phyloP scores from a whole-genome alignment of 768 basidiomycete genomes.

The Sporobolomyces roseus region DNA sequence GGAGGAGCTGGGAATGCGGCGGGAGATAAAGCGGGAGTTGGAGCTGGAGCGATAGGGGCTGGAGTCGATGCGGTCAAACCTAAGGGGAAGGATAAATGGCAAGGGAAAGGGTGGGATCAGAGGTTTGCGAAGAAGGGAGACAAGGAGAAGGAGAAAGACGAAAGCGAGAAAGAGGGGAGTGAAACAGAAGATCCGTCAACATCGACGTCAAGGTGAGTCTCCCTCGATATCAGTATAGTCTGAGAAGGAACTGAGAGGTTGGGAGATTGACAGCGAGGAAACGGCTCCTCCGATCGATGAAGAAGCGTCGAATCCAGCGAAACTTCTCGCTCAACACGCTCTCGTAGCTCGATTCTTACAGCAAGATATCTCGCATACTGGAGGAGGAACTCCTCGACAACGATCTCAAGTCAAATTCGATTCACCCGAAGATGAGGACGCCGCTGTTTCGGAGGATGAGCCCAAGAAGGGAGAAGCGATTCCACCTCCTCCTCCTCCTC shows the following conservation, averaged over 20 bases:
- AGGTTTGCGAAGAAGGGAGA: slow-evolving; percentile 26
- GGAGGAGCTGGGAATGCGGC: slow-evolving; percentile 15
- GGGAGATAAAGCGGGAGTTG: not conserved
- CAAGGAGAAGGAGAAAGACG: not conserved
- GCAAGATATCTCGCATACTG: slow-evolving; percentile 12
- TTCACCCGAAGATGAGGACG: slow-evolving; percentile 16
- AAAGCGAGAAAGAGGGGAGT: not conserved
- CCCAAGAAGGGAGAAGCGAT: not conserved
- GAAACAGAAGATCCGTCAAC: too few species aligned
- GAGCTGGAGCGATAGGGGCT: not conserved
- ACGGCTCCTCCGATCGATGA: not conserved
- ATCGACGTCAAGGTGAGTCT: too few species aligned
- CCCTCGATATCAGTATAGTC: too few species aligned
- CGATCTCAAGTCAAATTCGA: not conserved
- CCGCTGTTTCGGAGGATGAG: not conserved
- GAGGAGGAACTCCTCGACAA: not conserved
- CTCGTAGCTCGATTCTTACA: slow-evolving; percentile 31
- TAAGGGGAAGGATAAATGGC: slow-evolving; percentile 13
- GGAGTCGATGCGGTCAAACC: slow-evolving; percentile 6
- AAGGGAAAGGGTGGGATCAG: slow-evolving; percentile 34
- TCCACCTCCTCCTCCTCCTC: too few species aligned
- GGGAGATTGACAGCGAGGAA: not conserved
- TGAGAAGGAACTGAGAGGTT: too few species aligned
- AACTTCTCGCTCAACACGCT: slow-evolving; percentile 13
- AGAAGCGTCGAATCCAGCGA: not conserved